Base-by-base conservation (phyloP, 2,329 filamentous ascomycete species). In the Ceratocystis smalleyi region DNA sequence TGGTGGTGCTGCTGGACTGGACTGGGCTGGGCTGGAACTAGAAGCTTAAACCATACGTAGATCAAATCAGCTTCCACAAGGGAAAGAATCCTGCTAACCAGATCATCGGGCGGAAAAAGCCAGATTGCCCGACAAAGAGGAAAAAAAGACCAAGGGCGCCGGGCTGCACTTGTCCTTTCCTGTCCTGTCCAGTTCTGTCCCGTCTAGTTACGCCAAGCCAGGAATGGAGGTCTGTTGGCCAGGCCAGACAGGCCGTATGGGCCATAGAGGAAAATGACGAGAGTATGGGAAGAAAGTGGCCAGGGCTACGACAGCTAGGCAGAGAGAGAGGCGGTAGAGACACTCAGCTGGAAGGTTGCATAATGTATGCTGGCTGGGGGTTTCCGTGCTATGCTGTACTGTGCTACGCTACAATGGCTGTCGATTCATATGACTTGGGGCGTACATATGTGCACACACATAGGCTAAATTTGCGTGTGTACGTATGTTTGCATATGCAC, bases 31-130 rank as follows among this genome's bases (percentile, higher is more conserved):
- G 24, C 27, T 55, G 51, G 51, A 55, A 32, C 27, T 55, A 27
- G 51, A 55, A 55, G 51, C 51, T 55, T 27, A 55, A 55, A 30
- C 51, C 22, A 32, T 27, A 55, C 51, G 51, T 55, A 15, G 51
- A 55, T 55, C 51, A 30, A 55, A 27, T 32, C 15, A 55, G 51
- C 51, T 27, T 55, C 27, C 51, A 32, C 51, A 55, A 55, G 27
- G 51, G n/a, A 55, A 30, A 55, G 51, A 55, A 55, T 55, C 51
- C 51, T 55, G 24, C 22, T 6, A 32, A 30, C 51, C 51, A 10
- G 27, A 55, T 30, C 22, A 55, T 32, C 51, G 51, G 51, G 51
- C 51, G 27, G 51, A 55, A 55, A 55, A 55, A 55, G 51, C n/a
- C 47, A 51, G 47, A 51, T 51, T 51, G 47, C n/a, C 47, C 22